Base-by-base conservation (phyloP, 805 yeast species). In the Nakazawaea anatomiae region DNA sequence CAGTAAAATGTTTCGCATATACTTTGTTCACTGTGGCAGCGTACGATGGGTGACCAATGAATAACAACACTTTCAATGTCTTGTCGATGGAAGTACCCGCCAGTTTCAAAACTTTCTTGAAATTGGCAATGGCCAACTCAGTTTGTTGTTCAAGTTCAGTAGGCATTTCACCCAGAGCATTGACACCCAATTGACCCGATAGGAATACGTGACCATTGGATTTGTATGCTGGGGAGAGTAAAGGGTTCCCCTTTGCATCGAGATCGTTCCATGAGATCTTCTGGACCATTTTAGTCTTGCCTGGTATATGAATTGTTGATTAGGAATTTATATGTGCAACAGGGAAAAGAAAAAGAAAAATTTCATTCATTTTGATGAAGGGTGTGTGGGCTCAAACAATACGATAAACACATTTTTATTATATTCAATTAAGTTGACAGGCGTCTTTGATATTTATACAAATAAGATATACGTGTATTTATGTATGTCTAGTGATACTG, bases 151-250 rank as follows among this genome's bases (percentile, higher is more conserved):
- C 74, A 46, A 72, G 58, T 31, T 67, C 66, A 10, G 64, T 69
- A 29, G 77, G 72, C 14, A 71, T 53, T 29, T 59, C 60, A 18
- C 73, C 72, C 10, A 70, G 65, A 9, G 41, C 35, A 53, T 73
- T 72, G 31, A 60, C 61, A 25, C 82, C 82, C 12, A 73, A 66
- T 42, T 67, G 63, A 1, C 82, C 83, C n/a, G 80, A 73, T 8
- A 80, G 71, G 64, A 71, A 76, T 25, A 77, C 73, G 44, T 66
- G 67, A 32, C 73, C 76, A 38, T 68, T 70, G 50, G 69, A 61
- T 47, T 63, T 64, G 54, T 54, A 68, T 4, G 76, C 75, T 39
- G 79, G 77, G 4, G 77, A 68, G n/a, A 73, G 51, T 7, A 72
- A 52, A 2, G 56, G 44, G 56, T 58, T 64, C 2, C 69, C 68